A percentile compares a stretch with the other conserved stretches of the same genome.
Evolutionary conservation across 2,329 filamentous ascomycete species (phyloP).

Genomic region (Aspergillus hortae): DNA sequence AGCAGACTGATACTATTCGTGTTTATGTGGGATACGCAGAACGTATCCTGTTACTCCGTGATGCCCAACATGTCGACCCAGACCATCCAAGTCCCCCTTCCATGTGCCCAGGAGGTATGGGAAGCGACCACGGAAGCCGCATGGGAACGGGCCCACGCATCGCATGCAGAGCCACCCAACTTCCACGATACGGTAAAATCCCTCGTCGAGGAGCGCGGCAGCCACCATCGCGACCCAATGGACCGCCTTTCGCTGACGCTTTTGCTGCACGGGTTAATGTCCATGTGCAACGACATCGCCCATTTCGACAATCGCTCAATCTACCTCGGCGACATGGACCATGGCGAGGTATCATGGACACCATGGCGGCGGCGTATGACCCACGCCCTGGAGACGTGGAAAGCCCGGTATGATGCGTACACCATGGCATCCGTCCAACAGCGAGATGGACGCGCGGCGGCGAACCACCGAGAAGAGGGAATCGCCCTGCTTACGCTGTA

Average conservation of each 20-base stretch:
- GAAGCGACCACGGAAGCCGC: background rate
- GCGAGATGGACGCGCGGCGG: background rate
- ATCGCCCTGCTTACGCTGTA: background rate
- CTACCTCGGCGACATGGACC: background rate
- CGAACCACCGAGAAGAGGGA: background rate
- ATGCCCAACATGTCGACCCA: slow-evolving; percentile 2
- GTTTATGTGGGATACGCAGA: slow-evolving; percentile 4
- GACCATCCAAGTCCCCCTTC: background rate
- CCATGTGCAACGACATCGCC: slow-evolving; percentile 1
- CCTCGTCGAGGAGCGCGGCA: background rate
- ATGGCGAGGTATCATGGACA: background rate
- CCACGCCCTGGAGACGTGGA: background rate
- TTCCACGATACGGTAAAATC: background rate
- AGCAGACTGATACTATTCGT: background rate
- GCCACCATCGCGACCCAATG: background rate
- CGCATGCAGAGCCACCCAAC: background rate
- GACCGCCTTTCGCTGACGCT: background rate
- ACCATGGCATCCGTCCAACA: background rate
- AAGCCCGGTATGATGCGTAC: slow-evolving; percentile 3
- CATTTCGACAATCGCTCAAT: slow-evolving; percentile 1
- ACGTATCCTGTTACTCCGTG: slow-evolving; percentile 2
- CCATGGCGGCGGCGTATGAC: background rate
- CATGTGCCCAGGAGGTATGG: background rate
- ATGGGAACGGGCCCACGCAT: background rate
- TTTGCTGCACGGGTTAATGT: slow-evolving; percentile 1